A percentile compares a stretch with the other conserved stretches of the same genome.
phyloP scores from a whole-genome alignment of 2,329 filamentous ascomycete genomes.

The Nannizziopsis barbatae region DNA sequence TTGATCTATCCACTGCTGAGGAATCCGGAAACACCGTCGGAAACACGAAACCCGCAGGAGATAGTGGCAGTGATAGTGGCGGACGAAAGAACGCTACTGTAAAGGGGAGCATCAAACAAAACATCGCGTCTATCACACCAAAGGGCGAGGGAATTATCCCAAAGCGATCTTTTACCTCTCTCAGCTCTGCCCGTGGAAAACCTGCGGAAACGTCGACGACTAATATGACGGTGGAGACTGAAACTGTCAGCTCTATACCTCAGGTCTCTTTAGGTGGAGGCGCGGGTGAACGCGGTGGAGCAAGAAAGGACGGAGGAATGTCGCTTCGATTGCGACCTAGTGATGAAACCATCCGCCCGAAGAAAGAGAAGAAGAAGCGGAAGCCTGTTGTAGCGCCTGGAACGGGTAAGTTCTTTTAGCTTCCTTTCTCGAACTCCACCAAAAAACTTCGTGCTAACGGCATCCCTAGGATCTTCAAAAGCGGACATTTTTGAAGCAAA shows the following conservation, averaged over 20 bases:
- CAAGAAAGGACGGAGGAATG: conserved; percentile 53
- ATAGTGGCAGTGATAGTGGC: conserved; percentile 47
- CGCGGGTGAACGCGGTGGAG: conserved; percentile 44
- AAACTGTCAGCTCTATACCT: conserved; percentile 84
- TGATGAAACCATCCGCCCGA: conserved; percentile 89
- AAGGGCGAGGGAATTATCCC: conserved; percentile 45
- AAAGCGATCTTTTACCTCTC: conserved; percentile 58
- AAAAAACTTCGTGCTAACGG: conserved; percentile 6
- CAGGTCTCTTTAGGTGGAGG: conserved; percentile 62
- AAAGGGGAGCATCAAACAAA: conserved; percentile 24
- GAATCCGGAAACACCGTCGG: conserved; percentile 22
- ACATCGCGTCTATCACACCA: conserved; percentile 30
- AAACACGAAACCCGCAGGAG: conserved; percentile 37
- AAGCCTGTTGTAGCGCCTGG: conserved; percentile 48
- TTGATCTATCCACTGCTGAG: conserved; percentile 29
- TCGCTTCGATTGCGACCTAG: conserved; percentile 79
- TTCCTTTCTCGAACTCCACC: not conserved
- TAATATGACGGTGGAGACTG: conserved; percentile 96
- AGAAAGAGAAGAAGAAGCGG: conserved; percentile 83
- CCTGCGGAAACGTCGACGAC: conserved; percentile 61
- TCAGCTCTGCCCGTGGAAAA: conserved; percentile 54
- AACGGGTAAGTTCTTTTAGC: conserved; percentile 15
- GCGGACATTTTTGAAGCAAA: conserved; percentile 97
- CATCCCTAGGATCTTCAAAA: conserved; percentile 67
- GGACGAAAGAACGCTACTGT: conserved; percentile 30